phyloP scores from a whole-genome alignment of 2,329 filamentous ascomycete species.

The Nigrospora sphaerica region DNA sequence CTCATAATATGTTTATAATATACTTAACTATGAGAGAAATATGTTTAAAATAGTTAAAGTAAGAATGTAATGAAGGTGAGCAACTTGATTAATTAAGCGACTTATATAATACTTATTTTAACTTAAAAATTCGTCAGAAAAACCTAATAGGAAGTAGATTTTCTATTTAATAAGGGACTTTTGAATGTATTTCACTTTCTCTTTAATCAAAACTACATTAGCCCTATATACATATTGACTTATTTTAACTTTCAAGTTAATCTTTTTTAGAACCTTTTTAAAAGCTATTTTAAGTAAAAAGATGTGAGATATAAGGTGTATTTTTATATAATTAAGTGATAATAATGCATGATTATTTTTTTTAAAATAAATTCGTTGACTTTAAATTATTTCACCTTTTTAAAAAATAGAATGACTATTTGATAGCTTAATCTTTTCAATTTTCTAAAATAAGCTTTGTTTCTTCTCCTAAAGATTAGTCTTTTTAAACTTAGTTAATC shows the following conservation, averaged over 20 bases:
- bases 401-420: not conserved
- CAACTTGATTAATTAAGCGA: too few species aligned
- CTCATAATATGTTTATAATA: too few species aligned
- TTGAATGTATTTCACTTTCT: not conserved
- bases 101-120: too few species aligned
- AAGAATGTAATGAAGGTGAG: too few species aligned
- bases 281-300: not conserved
- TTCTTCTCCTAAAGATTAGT: not conserved
- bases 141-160: not conserved
- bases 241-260: not conserved
- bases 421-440: not conserved
- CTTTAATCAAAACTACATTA: not conserved
- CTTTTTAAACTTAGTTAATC: not conserved
- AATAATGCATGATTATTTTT: slow-evolving; percentile 1
- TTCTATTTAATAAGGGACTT: not conserved
- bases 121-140: not conserved
- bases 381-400: not conserved
- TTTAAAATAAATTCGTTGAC: not conserved
- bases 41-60: too few species aligned
- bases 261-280: not conserved
- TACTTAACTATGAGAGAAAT: too few species aligned
- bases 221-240: not conserved
- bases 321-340: not conserved
- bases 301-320: not conserved
- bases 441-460: not conserved